Evolutionary conservation across 2,329 filamentous ascomycete genomes (phyloP).

Genomic region (Penicillium griseofulvum): DNA sequence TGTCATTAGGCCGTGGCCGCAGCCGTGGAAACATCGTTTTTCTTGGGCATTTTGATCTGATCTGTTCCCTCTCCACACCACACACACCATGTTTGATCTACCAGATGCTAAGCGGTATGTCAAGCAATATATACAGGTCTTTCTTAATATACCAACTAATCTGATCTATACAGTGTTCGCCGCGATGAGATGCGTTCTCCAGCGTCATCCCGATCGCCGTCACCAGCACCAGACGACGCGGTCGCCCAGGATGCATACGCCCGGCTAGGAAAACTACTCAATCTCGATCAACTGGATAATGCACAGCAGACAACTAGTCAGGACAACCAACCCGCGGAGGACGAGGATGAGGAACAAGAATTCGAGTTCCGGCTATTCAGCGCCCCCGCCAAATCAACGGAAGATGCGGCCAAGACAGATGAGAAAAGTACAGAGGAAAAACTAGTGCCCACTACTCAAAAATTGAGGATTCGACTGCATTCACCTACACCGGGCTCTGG

Average conservation of each 20-base stretch:
- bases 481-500: constrained; percentile 37
- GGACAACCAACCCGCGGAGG: constrained; percentile 7
- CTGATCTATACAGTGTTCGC: constrained; percentile 27
- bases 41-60: constrained; percentile 1
- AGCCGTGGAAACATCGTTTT: constrained; percentile 14
- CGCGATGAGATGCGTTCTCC: constrained; percentile 37
- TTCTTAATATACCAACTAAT: constrained; percentile 1
- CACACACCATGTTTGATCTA: constrained; percentile 35
- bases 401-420: background rate
- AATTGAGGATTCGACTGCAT: constrained; percentile 39
- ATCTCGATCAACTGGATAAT: constrained; percentile 29
- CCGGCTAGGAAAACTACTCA: constrained; percentile 34
- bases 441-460: constrained; percentile 28
- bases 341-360: constrained; percentile 41
- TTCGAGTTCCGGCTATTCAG: constrained; percentile 46
- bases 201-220: constrained; percentile 30
- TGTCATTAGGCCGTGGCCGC: constrained; percentile 25
- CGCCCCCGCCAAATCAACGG: constrained; percentile 24
- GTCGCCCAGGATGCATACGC: constrained; percentile 30
- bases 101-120: constrained; percentile 38
- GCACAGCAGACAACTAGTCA: background rate
- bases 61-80: background rate
- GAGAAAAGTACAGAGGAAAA: background rate
- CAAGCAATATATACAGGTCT: rapidly evolving
- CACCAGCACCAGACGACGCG: constrained; percentile 29